phyloP scores from a whole-genome alignment of 345 rosid genomes.

The Punica granatum region DNA sequence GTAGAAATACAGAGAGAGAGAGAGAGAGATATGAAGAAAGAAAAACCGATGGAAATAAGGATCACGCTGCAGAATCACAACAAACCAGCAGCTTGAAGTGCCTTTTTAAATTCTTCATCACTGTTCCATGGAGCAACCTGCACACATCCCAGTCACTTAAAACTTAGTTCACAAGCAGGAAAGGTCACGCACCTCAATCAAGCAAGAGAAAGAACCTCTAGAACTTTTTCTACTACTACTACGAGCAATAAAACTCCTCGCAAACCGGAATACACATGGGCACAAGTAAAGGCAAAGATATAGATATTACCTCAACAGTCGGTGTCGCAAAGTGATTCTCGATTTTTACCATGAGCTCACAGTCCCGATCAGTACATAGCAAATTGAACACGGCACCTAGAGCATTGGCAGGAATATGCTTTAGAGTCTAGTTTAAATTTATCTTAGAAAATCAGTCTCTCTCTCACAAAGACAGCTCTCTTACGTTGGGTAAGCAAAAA shows the following conservation, averaged over 20 bases:
- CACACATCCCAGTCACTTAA: background rate
- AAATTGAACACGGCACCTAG: slow-evolving; percentile 89
- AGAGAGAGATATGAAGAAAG: too few relatives aligned
- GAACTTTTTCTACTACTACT: background rate
- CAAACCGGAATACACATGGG: background rate
- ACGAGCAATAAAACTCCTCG: background rate
- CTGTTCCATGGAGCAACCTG: slow-evolving; percentile 42
- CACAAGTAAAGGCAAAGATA: background rate
- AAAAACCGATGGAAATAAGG: too few relatives aligned
- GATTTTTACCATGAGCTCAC: slow-evolving; percentile 53
- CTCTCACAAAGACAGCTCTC: too few relatives aligned
- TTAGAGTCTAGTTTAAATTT: background rate
- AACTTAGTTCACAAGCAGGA: too few relatives aligned
- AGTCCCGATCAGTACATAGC: slow-evolving; percentile 37
- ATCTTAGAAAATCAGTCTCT: background rate
- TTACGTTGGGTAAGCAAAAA: too few relatives aligned
- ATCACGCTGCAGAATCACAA: slow-evolving; percentile 11
- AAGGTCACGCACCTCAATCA: too few relatives aligned
- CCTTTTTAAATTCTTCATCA: slow-evolving; percentile 38
- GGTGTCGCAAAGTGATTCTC: slow-evolving; percentile 51
- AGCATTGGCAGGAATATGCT: slow-evolving; percentile 2
- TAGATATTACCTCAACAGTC: slow-evolving; percentile 42
- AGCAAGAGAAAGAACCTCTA: too few relatives aligned
- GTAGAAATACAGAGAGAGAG: too few relatives aligned
- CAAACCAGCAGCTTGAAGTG: slow-evolving; percentile 49